A percentile compares a stretch with the other conserved stretches of the same genome.
Evolutionary conservation across 2,329 filamentous ascomycete genomes (phyloP).

Genomic region (Eutypa lata): DNA sequence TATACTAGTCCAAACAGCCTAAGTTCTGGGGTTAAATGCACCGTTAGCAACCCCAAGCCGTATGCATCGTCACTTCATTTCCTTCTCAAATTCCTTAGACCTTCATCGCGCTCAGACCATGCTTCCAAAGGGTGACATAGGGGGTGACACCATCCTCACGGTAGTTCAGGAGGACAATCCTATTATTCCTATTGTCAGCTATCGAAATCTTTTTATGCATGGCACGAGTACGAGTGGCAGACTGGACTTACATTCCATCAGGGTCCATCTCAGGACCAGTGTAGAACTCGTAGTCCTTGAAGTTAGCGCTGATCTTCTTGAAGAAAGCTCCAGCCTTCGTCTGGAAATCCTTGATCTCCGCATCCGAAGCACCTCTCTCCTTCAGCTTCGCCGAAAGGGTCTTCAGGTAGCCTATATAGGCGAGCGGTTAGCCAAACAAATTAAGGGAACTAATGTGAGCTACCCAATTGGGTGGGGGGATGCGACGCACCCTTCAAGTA

Average conservation of each 20-base stretch:
- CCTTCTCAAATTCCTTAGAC: slow-evolving; percentile 57
- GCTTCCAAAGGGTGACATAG: slow-evolving; percentile 90
- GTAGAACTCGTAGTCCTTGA: slow-evolving; percentile 96
- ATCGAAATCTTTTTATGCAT: slow-evolving; percentile 6
- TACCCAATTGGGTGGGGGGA: not conserved
- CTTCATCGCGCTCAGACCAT: slow-evolving; percentile 86
- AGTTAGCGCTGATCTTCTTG: slow-evolving; percentile 78
- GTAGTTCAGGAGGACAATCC: slow-evolving; percentile 93
- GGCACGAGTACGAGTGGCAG: too few relatives aligned
- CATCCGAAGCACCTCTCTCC: slow-evolving; percentile 58
- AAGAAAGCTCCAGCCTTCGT: slow-evolving; percentile 68
- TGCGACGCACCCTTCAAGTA: slow-evolving; percentile 76
- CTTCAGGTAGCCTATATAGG: slow-evolving; percentile 79
- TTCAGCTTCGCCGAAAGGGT: slow-evolving; percentile 69
- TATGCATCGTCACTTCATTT: slow-evolving; percentile 3
- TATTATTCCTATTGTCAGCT: slow-evolving; percentile 32
- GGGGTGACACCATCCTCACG: slow-evolving; percentile 93
- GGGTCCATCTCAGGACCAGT: slow-evolving; percentile 90
- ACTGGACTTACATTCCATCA: slow-evolving; percentile 77
- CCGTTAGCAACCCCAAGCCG: slow-evolving; percentile 13
- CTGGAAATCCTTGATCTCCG: slow-evolving; percentile 76
- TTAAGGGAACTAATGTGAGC: slow-evolving; percentile 1
- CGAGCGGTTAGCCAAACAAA: not conserved
- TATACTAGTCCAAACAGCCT: slow-evolving; percentile 18
- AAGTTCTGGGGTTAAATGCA: slow-evolving; percentile 10